phyloP scores from a whole-genome alignment of 192 early-diverging fungal genomes.

The Coemansia nantahalensis region DNA sequence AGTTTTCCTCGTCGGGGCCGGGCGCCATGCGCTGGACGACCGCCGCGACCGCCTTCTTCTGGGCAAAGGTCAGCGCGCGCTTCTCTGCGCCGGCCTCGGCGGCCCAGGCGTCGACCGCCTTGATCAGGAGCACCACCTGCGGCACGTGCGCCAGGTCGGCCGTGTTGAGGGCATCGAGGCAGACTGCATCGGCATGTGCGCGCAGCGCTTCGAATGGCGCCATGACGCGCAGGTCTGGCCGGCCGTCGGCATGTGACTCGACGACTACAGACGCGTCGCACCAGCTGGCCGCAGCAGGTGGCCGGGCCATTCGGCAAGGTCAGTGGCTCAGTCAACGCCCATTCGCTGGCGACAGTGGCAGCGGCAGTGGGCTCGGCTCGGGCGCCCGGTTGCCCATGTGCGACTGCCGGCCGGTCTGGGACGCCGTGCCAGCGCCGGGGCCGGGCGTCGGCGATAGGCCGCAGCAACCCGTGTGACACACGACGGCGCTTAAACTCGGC shows the following conservation, averaged over 20 bases:
- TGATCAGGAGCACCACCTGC: constrained; percentile 76
- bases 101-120: constrained; percentile 76
- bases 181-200: constrained; percentile 60
- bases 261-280: constrained; percentile 59
- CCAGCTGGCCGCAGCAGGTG: not conserved
- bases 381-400: no score
- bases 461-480: not conserved
- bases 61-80: constrained; percentile 48
- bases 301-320: no score
- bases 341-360: no score
- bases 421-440: no score
- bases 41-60: constrained; percentile 67
- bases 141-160: constrained; percentile 82
- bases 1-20: constrained; percentile 79
- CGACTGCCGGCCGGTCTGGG: no score
- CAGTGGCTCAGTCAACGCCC: no score
- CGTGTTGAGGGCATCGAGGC: constrained; percentile 64
- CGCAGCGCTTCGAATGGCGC: constrained; percentile 73
- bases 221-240: constrained; percentile 79
- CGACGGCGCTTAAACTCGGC: no score
- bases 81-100: constrained; percentile 24
- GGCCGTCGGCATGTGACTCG: constrained; percentile 82
- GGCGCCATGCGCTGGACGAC: constrained; percentile 58
- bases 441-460: not conserved
- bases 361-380: no score